Evolutionary conservation across 305 asterid species (phyloP).

Genomic region (Fraxinus paxiana): DNA sequence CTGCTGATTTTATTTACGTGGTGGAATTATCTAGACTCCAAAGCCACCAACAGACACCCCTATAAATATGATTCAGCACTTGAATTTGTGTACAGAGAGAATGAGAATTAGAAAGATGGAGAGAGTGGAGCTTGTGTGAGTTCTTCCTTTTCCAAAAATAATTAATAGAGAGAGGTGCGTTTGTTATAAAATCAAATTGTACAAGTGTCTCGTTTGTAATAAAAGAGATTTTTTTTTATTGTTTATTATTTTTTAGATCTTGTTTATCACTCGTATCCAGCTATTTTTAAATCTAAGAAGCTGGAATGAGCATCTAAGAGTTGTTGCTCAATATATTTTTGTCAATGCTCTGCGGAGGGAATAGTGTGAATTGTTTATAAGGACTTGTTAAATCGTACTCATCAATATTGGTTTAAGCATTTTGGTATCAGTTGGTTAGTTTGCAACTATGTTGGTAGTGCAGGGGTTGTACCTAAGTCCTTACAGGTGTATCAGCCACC

Average conservation of each 20-base stretch:
- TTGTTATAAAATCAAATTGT: background rate
- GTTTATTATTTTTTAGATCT: background rate
- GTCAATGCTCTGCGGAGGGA: background rate
- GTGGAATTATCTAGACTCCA: background rate
- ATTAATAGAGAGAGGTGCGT: background rate
- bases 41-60: background rate
- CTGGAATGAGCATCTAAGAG: slow-evolving; percentile 15
- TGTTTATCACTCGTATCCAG: background rate
- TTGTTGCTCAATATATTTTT: background rate
- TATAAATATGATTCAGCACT: background rate
- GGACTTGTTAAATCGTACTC: background rate
- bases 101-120: background rate
- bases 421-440: background rate
- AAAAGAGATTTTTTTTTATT: too few relatives aligned
- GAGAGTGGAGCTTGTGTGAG: background rate
- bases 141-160: background rate
- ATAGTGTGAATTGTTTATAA: background rate
- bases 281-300: slow-evolving; percentile 5
- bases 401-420: background rate
- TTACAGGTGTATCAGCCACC: background rate
- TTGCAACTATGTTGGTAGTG: background rate
- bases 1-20: background rate
- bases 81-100: background rate
- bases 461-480: background rate
- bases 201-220: background rate